Evolutionary conservation across 2,329 filamentous ascomycete genomes (phyloP), one percentile per base, ranked within the genome.

Genomic region (Drechslerella coelobrocha): DNA sequence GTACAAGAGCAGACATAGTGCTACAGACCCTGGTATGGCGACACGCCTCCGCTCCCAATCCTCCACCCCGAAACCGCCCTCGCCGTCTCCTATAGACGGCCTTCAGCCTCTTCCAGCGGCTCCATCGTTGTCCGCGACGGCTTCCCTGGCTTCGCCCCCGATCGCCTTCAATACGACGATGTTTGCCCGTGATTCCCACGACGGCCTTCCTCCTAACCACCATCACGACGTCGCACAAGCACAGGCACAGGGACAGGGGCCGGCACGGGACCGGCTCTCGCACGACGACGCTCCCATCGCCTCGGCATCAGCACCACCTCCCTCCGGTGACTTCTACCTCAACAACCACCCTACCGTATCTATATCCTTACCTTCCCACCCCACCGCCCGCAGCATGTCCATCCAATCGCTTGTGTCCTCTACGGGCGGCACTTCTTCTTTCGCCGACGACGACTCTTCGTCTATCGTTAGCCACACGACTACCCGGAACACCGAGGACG

Each of bases 401-500:
- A 71, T 71, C 41, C 66, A 71, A 55, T 71, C 66, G 12, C 66
- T 71, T 31, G 66, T 71, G 14, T 62, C 50, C 50, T 27, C 47
- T 17, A 51, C 47, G 14, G 23, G 24, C 26, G 51, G 57, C 21
- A 71, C 48, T 12, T 63, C 66, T 23, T 71, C 66, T 12, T 53
- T 69, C 37, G 54, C 66, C 29, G 66, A 71, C 66, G 66, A 71
- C 53, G 66, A 71, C 55, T 51, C 66, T 26, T 62, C 59, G 27
- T 71, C 66, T 1, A 63, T 61, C 27, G 55, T 71, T 26, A 61
- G 56, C 27, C 59, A 71, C 23, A 71, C 66, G 34, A 71, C 66
- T 26, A 71, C 66, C 39, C 66, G 66, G 26, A 62, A 71, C 59
- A 71, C 66, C 53, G 66, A 71, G 19, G 66, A 69, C 51, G 51